phyloP scores from a whole-genome alignment of 495 filamentous ascomycete genomes.

The Tetracladium setigerum region DNA sequence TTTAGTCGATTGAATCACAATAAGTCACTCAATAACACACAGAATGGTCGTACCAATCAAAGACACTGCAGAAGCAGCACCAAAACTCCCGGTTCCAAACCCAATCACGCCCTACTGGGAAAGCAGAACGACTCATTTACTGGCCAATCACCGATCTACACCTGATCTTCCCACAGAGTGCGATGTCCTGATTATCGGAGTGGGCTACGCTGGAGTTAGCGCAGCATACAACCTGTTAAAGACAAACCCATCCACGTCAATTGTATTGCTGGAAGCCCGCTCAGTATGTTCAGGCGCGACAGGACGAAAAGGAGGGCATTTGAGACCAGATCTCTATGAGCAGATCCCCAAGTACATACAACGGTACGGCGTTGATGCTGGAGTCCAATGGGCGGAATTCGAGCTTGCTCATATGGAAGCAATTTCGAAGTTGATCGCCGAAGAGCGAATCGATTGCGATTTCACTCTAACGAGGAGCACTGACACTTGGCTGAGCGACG shows the following conservation, averaged over 20 bases:
- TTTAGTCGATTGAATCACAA: too few species aligned
- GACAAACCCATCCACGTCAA: not conserved
- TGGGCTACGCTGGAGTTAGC: slow-evolving; percentile 58
- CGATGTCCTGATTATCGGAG: slow-evolving; percentile 59
- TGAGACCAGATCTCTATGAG: slow-evolving; percentile 50
- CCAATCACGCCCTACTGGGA: slow-evolving; percentile 66
- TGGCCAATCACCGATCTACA: slow-evolving; percentile 50
- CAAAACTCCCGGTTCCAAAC: slow-evolving; percentile 40
- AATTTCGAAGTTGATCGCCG: slow-evolving; percentile 41
- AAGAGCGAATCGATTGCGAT: slow-evolving; percentile 45
- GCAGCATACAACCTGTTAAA: slow-evolving; percentile 50
- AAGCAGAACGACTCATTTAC: slow-evolving; percentile 49
- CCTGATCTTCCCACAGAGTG: slow-evolving; percentile 36
- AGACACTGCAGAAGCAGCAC: too few species aligned
- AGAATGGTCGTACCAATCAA: too few species aligned
- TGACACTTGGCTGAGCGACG: slow-evolving; percentile 1
- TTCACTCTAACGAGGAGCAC: slow-evolving; percentile 23
- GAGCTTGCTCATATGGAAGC: slow-evolving; percentile 46
- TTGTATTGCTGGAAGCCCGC: slow-evolving; percentile 49
- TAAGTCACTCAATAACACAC: too few species aligned
- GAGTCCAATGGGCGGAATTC: slow-evolving; percentile 44
- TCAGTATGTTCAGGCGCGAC: slow-evolving; percentile 47
- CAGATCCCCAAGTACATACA: slow-evolving; percentile 34
- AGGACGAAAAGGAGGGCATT: slow-evolving; percentile 56
- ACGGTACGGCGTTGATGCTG: slow-evolving; percentile 30